Percentiles rank a stretch among this genome's conserved stretches.
Conservation (phyloP, 1,284 basidiomycete species). For the Apiotrichum gracile region DNA sequence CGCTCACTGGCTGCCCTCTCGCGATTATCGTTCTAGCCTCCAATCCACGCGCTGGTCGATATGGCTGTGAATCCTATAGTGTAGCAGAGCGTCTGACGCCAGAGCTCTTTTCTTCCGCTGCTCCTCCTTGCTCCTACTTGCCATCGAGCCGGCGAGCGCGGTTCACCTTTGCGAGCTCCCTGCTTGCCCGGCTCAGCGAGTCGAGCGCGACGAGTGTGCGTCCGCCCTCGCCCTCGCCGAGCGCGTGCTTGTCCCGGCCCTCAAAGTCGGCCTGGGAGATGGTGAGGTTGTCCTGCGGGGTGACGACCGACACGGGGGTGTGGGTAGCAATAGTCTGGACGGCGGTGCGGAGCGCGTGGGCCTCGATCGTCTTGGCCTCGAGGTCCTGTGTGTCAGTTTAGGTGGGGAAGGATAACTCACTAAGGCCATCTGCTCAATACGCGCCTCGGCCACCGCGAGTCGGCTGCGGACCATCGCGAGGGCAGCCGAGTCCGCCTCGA, state of each 20-base stretch:
- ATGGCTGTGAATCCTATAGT: too few species aligned
- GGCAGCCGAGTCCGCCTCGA: conserved; percentile 32
- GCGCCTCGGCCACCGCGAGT: conserved; percentile 25
- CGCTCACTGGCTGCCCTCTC: too few species aligned
- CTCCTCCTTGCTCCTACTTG: background rate
- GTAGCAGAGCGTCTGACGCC: too few species aligned
- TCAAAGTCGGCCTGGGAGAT: conserved; percentile 13
- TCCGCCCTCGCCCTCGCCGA: background rate
- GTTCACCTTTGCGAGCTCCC: conserved; percentile 19
- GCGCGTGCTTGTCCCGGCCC: conserved; percentile 5
- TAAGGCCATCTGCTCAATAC: conserved; percentile 25
- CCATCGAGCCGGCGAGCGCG: conserved; percentile 6
- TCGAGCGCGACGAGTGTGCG: conserved; percentile 13
- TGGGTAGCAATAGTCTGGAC: conserved; percentile 12
- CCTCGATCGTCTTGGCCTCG: conserved; percentile 27
- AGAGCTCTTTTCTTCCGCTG: background rate
- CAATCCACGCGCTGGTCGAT: too few species aligned
- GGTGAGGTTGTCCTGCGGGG: conserved; percentile 18
- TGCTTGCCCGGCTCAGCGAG: conserved; percentile 12
- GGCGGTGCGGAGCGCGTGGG: conserved; percentile 23
- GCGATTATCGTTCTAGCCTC: too few species aligned
- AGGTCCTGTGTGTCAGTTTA: conserved; percentile 17
- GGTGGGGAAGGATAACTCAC: conserved; percentile 18
- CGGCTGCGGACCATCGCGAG: conserved; percentile 22
- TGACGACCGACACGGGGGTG: conserved; percentile 13